These are phyloP conservation scores for Solanum raphanifolium DNA, from an alignment of 257 asterid species.

Conservation along the genomic window DNA sequence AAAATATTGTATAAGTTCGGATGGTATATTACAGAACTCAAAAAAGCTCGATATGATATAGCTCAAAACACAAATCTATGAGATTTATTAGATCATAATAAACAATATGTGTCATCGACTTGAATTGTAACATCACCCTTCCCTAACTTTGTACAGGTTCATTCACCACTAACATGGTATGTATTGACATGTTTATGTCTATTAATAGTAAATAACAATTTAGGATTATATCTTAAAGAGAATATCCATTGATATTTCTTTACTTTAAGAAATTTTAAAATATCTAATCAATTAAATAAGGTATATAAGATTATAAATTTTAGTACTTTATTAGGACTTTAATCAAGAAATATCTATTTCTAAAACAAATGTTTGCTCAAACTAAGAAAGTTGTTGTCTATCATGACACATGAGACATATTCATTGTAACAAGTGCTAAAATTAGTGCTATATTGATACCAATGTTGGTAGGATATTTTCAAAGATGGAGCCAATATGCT, in stretches of 20 bases:
- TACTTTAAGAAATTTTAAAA: not conserved
- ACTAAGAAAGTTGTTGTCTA: not conserved
- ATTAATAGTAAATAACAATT: not conserved
- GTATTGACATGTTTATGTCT: not conserved
- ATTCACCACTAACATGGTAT: not conserved
- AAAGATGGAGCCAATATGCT: not conserved
- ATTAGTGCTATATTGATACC: not conserved
- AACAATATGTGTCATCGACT: too few species aligned
- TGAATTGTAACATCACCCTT: too few species aligned
- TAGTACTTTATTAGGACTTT: not conserved
- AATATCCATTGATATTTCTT: too few species aligned
- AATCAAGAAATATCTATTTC: not conserved
- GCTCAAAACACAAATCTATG: too few species aligned
- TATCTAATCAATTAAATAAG: not conserved
- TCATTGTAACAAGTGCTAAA: not conserved
- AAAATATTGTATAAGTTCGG: too few species aligned
- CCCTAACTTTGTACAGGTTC: too few species aligned
- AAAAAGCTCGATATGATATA: too few species aligned
- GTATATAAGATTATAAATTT: too few species aligned
- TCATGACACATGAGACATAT: not conserved
- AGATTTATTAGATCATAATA: too few species aligned
- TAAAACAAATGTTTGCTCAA: not conserved
- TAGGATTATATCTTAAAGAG: not conserved
- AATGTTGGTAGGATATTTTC: not conserved
- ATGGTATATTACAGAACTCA: too few species aligned